Percentiles rank a stretch among this genome's conserved stretches.
Conservation (phyloP, 352 stramenopile genomes). For the Globisporangium sylvaticum region DNA sequence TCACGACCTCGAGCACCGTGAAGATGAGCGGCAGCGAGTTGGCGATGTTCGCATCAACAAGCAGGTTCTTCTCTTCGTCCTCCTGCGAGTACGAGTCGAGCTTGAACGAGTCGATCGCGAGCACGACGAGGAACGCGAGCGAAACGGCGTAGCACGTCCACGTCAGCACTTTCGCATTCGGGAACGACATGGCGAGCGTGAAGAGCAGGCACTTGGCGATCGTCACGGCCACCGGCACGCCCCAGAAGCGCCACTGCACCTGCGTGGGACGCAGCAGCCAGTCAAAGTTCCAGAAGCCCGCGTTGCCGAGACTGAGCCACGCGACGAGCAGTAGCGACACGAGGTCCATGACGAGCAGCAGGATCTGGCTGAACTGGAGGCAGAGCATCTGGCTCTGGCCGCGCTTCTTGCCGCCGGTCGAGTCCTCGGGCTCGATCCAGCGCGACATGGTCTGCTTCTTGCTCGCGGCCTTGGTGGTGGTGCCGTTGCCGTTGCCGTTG, state of each 20-base stretch:
- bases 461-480: not conserved
- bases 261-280: conserved; percentile 49
- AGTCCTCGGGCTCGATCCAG: conserved; percentile 16
- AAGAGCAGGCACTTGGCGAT: conserved; percentile 61
- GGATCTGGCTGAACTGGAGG: conserved; percentile 16
- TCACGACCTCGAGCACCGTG: conserved; percentile 79
- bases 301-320: conserved; percentile 43
- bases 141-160: conserved; percentile 51
- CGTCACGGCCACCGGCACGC: conserved; percentile 61
- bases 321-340: conserved; percentile 46
- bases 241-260: conserved; percentile 72
- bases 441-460: conserved; percentile 22
- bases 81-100: conserved; percentile 61
- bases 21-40: conserved; percentile 85
- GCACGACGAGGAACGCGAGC: conserved; percentile 48
- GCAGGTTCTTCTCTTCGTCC: conserved; percentile 44
- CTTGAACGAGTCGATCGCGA: conserved; percentile 71
- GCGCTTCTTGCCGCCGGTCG: conserved; percentile 12
- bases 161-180: conserved; percentile 30
- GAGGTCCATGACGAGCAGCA: conserved; percentile 21
- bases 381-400: conserved; percentile 17
- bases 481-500: not conserved
- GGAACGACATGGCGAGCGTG: conserved; percentile 42
- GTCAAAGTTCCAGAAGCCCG: conserved; percentile 25
- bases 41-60: conserved; percentile 71